Base-by-base conservation (phyloP, 2,329 filamentous ascomycete genomes). In the Colletotrichum euphorbiae region DNA sequence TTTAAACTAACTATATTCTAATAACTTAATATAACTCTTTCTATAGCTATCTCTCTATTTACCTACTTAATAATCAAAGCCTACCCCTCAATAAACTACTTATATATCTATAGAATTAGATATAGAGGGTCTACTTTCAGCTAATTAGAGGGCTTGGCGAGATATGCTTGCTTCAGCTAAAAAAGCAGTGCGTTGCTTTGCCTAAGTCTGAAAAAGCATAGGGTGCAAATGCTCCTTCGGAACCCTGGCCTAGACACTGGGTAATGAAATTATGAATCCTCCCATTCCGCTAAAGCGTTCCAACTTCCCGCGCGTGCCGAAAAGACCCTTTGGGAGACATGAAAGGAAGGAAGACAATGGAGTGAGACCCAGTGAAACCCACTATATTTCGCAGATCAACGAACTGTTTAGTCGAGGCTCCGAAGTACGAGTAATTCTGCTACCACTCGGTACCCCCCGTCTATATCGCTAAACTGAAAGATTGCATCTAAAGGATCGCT, bases 231-330 rank as follows among this genome's bases (percentile, higher is more conserved):
- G n/a, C n/a, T n/a, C n/a, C n/a, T n/a, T n/a, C n/a, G n/a, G n/a
- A n/a, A n/a, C n/a, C n/a, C n/a, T n/a, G n/a, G 51, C 51, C 51
- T 54, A 54, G 31, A 36, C 28, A 19, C n/a, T 36, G 28, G 51
- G 9, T 54, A 54, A 38, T 13, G 31, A 54, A 54, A 19, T n/a
- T 21, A 24, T 3, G 28, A 28, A 28, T 51, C 51, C 51, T 54
- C 28, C 51, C 51, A 54, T 54, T 40, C 51, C 51, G 51, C n/a
- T 21, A 54, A 40, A 28, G 13, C 33, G 31, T n/a, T 36, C n/a
- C n/a, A n/a, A n/a, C n/a, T n/a, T n/a, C 51, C 51, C 51, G 51
- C 28, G 51, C 17, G 33, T 54, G 51, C 51, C 51, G 51, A 54
- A 21, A 15, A 28, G 17, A 36, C 31, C n/a, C 51, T 9, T 40